A percentile compares a stretch with the other conserved stretches of the same genome.
These are phyloP conservation scores for Acrocalymma vagum DNA, from an alignment of 2,329 filamentous ascomycete species.

Conservation along the genomic window DNA sequence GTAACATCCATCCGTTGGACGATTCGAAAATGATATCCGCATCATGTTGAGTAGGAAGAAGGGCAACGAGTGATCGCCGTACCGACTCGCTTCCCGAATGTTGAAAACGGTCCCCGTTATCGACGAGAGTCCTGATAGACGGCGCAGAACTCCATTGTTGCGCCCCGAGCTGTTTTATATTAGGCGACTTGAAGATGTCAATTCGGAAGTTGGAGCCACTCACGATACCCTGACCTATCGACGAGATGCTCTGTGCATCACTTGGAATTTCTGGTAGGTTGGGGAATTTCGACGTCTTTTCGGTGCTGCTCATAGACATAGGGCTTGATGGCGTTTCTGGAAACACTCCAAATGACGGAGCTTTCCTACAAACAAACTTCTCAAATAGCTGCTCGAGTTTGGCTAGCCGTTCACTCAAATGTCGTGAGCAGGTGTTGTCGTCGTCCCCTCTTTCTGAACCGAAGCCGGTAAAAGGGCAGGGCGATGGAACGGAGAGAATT, in stretches of 20 bases:
- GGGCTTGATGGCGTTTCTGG: slow-evolving; percentile 24
- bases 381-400: slow-evolving; percentile 48
- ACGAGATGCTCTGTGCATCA: slow-evolving; percentile 35
- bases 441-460: slow-evolving; percentile 24
- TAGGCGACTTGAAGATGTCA: not conserved
- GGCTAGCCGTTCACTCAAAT: slow-evolving; percentile 40
- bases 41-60: slow-evolving; percentile 46
- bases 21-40: slow-evolving; percentile 46
- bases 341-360: slow-evolving; percentile 13
- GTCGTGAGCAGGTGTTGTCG: slow-evolving; percentile 32
- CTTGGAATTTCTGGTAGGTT: slow-evolving; percentile 27
- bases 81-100: slow-evolving; percentile 21
- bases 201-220: slow-evolving; percentile 16
- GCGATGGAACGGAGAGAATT: slow-evolving; percentile 20
- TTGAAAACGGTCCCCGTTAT: slow-evolving; percentile 20
- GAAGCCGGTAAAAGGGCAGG: slow-evolving; percentile 18
- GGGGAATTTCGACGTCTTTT: slow-evolving; percentile 26
- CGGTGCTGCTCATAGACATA: slow-evolving; percentile 26
- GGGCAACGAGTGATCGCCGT: slow-evolving; percentile 30
- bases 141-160: slow-evolving; percentile 43
- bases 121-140: slow-evolving; percentile 31
- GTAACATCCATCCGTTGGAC: slow-evolving; percentile 46
- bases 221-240: slow-evolving; percentile 41
- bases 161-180: slow-evolving; percentile 30
- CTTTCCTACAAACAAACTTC: slow-evolving; percentile 44